Conservation (phyloP, 2,329 filamentous ascomycete species). For the Neopestalotiopsis sp. region DNA sequence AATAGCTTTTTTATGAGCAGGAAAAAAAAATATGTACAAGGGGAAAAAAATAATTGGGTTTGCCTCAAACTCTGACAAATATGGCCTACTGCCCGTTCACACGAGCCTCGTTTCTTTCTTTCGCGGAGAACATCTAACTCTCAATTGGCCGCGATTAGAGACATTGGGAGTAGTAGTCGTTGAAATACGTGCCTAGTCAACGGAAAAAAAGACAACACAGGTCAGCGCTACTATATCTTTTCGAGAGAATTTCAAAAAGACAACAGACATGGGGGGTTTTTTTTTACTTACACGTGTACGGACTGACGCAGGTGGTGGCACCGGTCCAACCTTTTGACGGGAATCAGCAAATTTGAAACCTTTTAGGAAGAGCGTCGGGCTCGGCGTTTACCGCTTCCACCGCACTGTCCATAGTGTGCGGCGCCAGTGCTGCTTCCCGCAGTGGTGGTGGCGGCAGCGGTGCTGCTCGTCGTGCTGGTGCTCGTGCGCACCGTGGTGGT, state of each 20-base stretch:
- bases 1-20: too few relatives aligned
- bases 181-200: conserved; percentile 3
- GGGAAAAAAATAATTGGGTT: background rate
- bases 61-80: too few relatives aligned
- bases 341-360: background rate
- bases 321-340: conserved; percentile 7
- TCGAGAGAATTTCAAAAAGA: background rate
- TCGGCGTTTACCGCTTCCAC: conserved; percentile 1
- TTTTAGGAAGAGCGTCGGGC: background rate
- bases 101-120: background rate
- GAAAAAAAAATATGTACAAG: conserved; percentile 9
- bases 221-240: background rate
- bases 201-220: background rate
- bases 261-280: too few relatives aligned
- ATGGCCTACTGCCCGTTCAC: too few relatives aligned
- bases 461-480: conserved; percentile 1
- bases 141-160: background rate
- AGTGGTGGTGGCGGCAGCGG: conserved; percentile 9
- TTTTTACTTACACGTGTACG: conserved; percentile 11
- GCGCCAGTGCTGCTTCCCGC: conserved; percentile 3
- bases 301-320: conserved; percentile 14
- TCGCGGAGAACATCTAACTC: background rate
- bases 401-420: conserved; percentile 12
- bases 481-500: background rate
- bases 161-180: conserved; percentile 20